These are phyloP conservation scores for Suhomyces pyralidae DNA, from an alignment of 805 yeast genomes.

Conservation along the genomic window DNA sequence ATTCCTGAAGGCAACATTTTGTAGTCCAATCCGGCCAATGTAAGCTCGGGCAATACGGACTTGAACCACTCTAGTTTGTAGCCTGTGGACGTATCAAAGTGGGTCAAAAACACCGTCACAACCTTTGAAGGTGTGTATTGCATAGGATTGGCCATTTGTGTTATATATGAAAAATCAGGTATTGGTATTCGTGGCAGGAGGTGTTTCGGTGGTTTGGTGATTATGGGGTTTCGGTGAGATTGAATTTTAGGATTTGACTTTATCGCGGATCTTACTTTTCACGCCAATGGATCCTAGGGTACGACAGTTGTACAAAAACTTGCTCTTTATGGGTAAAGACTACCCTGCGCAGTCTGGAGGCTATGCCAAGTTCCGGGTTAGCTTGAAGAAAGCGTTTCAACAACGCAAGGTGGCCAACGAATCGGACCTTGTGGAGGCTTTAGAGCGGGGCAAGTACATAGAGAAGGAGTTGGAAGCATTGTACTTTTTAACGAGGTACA, in stretches of 20 bases:
- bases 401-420: slow-evolving; percentile 12
- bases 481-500: slow-evolving; percentile 28
- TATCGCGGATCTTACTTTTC: background rate
- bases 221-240: background rate
- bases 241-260: background rate
- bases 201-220: background rate
- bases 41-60: slow-evolving; percentile 12
- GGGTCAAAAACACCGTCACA: slow-evolving; percentile 30
- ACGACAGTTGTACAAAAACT: slow-evolving; percentile 21
- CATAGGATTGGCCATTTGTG: background rate
- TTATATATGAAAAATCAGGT: background rate
- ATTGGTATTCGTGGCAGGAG: no score
- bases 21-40: slow-evolving; percentile 35
- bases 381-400: slow-evolving; percentile 19
- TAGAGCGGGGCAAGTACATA: slow-evolving; percentile 28
- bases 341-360: slow-evolving; percentile 34
- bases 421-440: slow-evolving; percentile 19
- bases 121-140: slow-evolving; percentile 21
- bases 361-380: slow-evolving; percentile 18
- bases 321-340: slow-evolving; percentile 34
- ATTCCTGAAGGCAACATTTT: slow-evolving; percentile 41
- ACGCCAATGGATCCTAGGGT: slow-evolving; percentile 22
- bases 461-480: slow-evolving; percentile 31
- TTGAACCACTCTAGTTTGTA: slow-evolving; percentile 38
- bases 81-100: slow-evolving; percentile 35